Conservation (phyloP, 1,284 basidiomycete species). For the Psilocybe mexicana region DNA sequence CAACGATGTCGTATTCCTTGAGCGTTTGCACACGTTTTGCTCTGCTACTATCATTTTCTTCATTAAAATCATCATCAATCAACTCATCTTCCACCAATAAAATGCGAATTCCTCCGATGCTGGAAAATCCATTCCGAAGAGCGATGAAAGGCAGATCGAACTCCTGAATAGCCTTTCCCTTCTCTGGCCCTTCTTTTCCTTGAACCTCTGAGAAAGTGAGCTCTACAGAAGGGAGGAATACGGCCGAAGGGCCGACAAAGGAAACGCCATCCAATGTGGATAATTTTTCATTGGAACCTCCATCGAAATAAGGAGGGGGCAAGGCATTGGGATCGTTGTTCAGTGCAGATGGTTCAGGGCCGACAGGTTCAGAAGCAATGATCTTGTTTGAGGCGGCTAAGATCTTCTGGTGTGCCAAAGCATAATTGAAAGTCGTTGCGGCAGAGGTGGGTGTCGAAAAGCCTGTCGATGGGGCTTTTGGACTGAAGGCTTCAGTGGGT, state of each 20-base stretch:
- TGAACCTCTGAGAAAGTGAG: slow-evolving; percentile 28
- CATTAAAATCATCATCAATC: slow-evolving; percentile 26
- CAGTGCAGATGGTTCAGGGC: slow-evolving; percentile 15
- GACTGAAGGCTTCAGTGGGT: slow-evolving; percentile 40
- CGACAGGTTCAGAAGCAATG: slow-evolving; percentile 15
- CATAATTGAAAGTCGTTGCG: slow-evolving; percentile 48
- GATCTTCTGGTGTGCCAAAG: slow-evolving; percentile 49
- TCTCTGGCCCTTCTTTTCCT: slow-evolving; percentile 22
- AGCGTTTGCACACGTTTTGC: slow-evolving; percentile 41
- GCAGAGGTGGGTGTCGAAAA: slow-evolving; percentile 51
- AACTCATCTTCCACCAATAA: slow-evolving; percentile 58
- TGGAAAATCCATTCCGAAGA: slow-evolving; percentile 52
- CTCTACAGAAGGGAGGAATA: slow-evolving; percentile 44
- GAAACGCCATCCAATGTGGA: slow-evolving; percentile 35
- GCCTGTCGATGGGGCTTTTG: slow-evolving; percentile 46
- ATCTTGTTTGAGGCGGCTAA: slow-evolving; percentile 44
- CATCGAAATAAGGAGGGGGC: slow-evolving; percentile 49
- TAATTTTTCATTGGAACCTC: slow-evolving; percentile 32
- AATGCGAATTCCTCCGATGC: slow-evolving; percentile 64
- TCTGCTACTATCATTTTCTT: slow-evolving; percentile 23
- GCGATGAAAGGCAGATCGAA: slow-evolving; percentile 65
- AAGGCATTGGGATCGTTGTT: slow-evolving; percentile 25
- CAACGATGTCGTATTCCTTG: slow-evolving; percentile 69
- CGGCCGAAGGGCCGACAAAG: slow-evolving; percentile 56
- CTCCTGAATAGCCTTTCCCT: slow-evolving; percentile 46